phyloP scores from a whole-genome alignment of 257 asterid genomes.

The Scutellaria galericulata region DNA sequence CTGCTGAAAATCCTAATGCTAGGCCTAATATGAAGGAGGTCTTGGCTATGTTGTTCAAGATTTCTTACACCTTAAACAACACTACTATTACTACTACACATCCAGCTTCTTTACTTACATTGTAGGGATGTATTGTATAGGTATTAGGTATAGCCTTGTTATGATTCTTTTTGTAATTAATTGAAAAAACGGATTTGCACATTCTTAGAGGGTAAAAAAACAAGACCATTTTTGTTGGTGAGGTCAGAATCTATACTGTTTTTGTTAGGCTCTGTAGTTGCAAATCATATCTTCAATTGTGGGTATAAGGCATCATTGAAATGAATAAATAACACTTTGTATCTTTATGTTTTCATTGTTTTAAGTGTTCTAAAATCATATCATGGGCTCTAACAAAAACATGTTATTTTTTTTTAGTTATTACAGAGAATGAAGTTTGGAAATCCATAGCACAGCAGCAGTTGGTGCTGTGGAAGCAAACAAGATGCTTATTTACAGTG shows the following conservation, averaged over 20 bases:
- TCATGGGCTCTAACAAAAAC: no score
- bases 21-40: slow-evolving; percentile 97
- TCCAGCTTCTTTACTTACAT: slow-evolving; percentile 39
- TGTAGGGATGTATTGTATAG: slow-evolving; percentile 11
- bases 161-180: slow-evolving; percentile 51
- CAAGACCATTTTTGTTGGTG: slow-evolving; percentile 34
- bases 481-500: no score
- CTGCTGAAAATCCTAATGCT: slow-evolving; percentile 64
- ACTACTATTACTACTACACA: slow-evolving; percentile 1
- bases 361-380: no score
- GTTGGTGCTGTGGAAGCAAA: no score
- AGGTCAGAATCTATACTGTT: not conserved
- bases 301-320: not conserved
- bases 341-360: not conserved
- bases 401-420: no score
- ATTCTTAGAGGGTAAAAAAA: slow-evolving; percentile 20
- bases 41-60: slow-evolving; percentile 66
- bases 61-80: slow-evolving; percentile 48
- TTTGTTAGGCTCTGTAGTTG: not conserved
- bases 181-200: slow-evolving; percentile 3
- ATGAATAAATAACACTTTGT: slow-evolving; percentile 6
- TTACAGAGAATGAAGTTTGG: no score
- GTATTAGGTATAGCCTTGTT: slow-evolving; percentile 17
- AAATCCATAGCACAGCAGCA: no score
- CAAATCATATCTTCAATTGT: slow-evolving; percentile 1